Conservation (phyloP, 805 yeast species). For the Ogataea methylovora region DNA sequence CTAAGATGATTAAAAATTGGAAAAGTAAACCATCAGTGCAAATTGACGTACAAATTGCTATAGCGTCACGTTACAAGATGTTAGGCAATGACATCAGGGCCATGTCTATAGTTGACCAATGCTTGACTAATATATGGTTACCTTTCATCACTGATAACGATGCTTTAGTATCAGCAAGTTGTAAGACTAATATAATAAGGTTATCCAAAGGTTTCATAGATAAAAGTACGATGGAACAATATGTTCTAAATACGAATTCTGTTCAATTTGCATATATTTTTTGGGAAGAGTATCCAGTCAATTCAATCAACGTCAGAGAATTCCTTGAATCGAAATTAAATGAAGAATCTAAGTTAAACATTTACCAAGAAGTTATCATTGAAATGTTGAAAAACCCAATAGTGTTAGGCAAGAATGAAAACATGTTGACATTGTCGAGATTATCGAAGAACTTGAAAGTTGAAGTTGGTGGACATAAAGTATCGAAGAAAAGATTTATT, state of each 20-base stretch:
- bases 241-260: constrained; percentile 6
- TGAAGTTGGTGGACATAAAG: too few species aligned
- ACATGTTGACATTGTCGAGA: too few species aligned
- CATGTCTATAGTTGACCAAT: constrained; percentile 7
- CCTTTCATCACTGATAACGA: constrained; percentile 8
- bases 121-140: constrained; percentile 15
- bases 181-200: constrained; percentile 14
- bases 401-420: too few species aligned
- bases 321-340: constrained; percentile 4
- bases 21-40: constrained; percentile 8
- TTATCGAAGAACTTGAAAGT: too few species aligned
- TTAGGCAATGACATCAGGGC: constrained; percentile 10
- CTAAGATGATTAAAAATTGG: neutral
- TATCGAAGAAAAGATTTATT: too few species aligned
- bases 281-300: constrained; percentile 19
- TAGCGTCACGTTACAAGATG: constrained; percentile 17
- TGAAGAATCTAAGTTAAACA: too few species aligned
- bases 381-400: too few species aligned
- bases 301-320: constrained; percentile 5
- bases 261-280: constrained; percentile 12
- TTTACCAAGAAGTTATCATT: too few species aligned
- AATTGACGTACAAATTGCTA: constrained; percentile 11
- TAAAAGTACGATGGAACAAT: constrained; percentile 5
- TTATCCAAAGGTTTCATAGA: constrained; percentile 9
- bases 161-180: constrained; percentile 4